These are phyloP conservation scores for Dryas alaskensis DNA, from an alignment of 306 rosid genomes.

Conservation along the genomic window DNA sequence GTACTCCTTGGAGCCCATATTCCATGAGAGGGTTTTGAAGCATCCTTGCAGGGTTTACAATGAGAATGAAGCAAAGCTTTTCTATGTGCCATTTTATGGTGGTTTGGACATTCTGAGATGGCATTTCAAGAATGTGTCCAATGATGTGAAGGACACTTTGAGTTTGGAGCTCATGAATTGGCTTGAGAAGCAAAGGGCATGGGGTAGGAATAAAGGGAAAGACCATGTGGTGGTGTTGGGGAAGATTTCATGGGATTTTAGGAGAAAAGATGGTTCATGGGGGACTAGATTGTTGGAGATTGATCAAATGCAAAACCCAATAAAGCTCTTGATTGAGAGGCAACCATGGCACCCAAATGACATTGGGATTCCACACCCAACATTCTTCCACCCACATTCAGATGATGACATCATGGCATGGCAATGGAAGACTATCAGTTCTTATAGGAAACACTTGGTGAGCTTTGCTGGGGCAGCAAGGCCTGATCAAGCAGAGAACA, in stretches of 20 bases:
- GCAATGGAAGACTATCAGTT: conserved; percentile 51
- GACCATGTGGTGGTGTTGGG: conserved; percentile 78
- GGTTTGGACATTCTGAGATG: conserved; percentile 66
- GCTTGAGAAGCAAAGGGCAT: conserved; percentile 49
- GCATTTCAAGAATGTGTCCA: conserved; percentile 73
- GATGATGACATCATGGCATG: conserved; percentile 55
- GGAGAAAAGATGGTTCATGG: conserved; percentile 51
- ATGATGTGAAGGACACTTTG: conserved; percentile 58
- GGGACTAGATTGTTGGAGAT: conserved; percentile 61
- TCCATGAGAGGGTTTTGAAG: conserved; percentile 54
- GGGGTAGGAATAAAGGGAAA: conserved; percentile 55
- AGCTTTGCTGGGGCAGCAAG: conserved; percentile 67
- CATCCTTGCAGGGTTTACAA: conserved; percentile 65
- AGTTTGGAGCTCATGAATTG: conserved; percentile 52
- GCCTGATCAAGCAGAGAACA: conserved; percentile 42
- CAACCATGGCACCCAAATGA: conserved; percentile 78
- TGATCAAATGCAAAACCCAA: conserved; percentile 59
- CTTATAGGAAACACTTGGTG: conserved; percentile 38
- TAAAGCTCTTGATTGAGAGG: conserved; percentile 69
- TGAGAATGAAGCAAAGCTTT: conserved; percentile 54
- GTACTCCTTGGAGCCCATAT: conserved; percentile 64
- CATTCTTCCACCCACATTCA: conserved; percentile 67
- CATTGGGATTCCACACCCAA: conserved; percentile 77
- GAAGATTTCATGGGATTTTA: conserved; percentile 79
- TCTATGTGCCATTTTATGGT: conserved; percentile 70